These are phyloP conservation scores for Chlorella sp. DNA, from an alignment of 139 green algal species.

Conservation along the genomic window DNA sequence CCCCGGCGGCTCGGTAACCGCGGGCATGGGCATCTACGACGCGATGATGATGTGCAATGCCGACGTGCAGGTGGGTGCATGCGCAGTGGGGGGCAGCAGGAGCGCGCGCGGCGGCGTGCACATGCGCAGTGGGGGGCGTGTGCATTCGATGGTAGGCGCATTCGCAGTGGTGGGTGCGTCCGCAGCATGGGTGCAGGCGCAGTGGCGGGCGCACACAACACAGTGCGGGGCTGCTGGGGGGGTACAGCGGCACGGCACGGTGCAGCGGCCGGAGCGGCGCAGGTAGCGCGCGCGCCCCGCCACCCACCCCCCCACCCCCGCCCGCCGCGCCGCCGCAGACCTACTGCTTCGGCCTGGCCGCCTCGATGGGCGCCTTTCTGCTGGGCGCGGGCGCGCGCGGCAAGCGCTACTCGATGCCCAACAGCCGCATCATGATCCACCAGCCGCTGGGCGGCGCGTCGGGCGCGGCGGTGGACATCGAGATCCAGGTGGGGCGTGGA, in stretches of 20 bases:
- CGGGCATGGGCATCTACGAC: constrained; percentile 99
- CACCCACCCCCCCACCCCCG: background rate
- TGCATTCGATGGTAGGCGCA: no score
- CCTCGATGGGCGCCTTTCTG: constrained; percentile 99
- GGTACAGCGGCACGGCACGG: no score
- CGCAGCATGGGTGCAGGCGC: no score
- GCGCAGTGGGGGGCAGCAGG: background rate
- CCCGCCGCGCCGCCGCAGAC: constrained; percentile 68
- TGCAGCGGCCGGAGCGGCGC: no score
- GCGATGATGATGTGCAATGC: constrained; percentile 85
- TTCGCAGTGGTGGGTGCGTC: no score
- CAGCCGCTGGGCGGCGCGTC: constrained; percentile 97
- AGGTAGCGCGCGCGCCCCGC: no score
- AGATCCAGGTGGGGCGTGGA: constrained; percentile 62
- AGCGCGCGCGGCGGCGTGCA: background rate
- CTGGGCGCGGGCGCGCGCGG: constrained; percentile 88
- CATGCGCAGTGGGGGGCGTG: background rate
- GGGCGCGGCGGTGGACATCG: constrained; percentile 88
- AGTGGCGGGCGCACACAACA: no score
- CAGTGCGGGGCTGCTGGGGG: no score
- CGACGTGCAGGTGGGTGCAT: constrained; percentile 29
- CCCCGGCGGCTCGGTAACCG: constrained; percentile 95
- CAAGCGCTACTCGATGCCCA: constrained; percentile 98
- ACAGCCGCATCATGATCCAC: constrained; percentile 99
- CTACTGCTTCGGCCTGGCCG: constrained; percentile 98